phyloP scores from a whole-genome alignment of 495 filamentous ascomycete species.

The Lasiosphaeriaceae sp. region DNA sequence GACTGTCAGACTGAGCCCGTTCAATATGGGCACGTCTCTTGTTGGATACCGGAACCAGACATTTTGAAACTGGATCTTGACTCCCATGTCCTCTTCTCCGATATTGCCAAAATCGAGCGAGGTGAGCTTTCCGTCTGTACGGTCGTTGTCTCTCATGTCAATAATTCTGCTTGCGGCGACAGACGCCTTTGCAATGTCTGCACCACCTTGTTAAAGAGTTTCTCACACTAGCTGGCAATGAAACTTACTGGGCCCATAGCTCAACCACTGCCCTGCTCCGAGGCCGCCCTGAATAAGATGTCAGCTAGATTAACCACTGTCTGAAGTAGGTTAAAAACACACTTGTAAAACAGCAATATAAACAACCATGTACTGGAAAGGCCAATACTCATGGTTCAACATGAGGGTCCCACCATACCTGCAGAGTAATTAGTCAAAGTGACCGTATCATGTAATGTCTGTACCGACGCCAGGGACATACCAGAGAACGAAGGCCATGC shows the following conservation, averaged over 20 bases:
- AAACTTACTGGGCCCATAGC: slow-evolving; percentile 45
- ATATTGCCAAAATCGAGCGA: slow-evolving; percentile 26
- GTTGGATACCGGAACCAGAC: slow-evolving; percentile 60
- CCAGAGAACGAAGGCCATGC: slow-evolving; percentile 56
- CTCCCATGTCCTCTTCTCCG: slow-evolving; percentile 43
- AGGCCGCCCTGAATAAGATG: slow-evolving; percentile 33
- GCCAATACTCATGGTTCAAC: slow-evolving; percentile 37
- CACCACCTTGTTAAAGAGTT: slow-evolving; percentile 14
- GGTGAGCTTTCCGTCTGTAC: slow-evolving; percentile 22
- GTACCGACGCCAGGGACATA: slow-evolving; percentile 30
- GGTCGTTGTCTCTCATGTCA: slow-evolving; percentile 34
- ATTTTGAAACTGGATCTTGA: slow-evolving; percentile 51
- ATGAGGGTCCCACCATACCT: slow-evolving; percentile 44
- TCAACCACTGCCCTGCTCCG: slow-evolving; percentile 44
- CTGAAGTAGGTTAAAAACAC: slow-evolving; percentile 8
- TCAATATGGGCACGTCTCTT: slow-evolving; percentile 48
- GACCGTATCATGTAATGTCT: no score
- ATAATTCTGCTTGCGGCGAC: slow-evolving; percentile 55
- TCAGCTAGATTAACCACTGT: not conserved
- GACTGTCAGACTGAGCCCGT: slow-evolving; percentile 46
- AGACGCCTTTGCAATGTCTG: slow-evolving; percentile 55
- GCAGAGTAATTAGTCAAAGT: not conserved
- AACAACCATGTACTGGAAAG: slow-evolving; percentile 48
- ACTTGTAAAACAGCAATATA: slow-evolving; percentile 46
- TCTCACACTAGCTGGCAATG: not conserved